A percentile compares a stretch with the other conserved stretches of the same genome.
phyloP scores from a whole-genome alignment of 345 rosid genomes.

The Microcos paniculata region DNA sequence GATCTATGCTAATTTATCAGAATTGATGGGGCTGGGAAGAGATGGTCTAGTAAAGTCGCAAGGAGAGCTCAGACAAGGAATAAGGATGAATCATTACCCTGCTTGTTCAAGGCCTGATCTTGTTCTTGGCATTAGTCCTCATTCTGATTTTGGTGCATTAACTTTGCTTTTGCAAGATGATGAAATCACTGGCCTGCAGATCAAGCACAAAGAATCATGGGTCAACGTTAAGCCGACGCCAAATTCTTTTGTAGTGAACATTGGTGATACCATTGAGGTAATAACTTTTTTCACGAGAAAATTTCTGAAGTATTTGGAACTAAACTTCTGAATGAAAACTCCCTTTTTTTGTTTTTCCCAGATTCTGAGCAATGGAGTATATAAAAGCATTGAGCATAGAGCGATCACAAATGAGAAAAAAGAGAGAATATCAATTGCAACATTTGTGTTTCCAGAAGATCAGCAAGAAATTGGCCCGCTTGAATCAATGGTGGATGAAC shows the following conservation, averaged over 20 bases:
- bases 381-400: background rate
- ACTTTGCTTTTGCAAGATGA: conserved; percentile 21
- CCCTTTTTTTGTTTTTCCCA: too few species aligned
- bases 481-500: background rate
- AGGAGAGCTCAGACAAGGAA: conserved; percentile 22
- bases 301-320: too few species aligned
- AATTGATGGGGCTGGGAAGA: background rate
- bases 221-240: background rate
- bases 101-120: background rate
- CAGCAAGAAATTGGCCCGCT: background rate
- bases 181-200: conserved; percentile 31
- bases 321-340: too few species aligned
- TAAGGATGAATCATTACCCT: conserved; percentile 20
- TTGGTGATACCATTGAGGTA: conserved; percentile 20
- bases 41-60: background rate
- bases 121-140: background rate
- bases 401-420: background rate
- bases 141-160: background rate
- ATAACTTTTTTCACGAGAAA: background rate
- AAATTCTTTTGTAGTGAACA: conserved; percentile 13
- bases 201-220: background rate
- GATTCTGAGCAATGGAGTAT: background rate
- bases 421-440: background rate
- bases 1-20: conserved; percentile 6
- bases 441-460: background rate